These are phyloP conservation scores for Clitopilus hobsonii DNA, from an alignment of 768 basidiomycete genomes.

Conservation along the genomic window DNA sequence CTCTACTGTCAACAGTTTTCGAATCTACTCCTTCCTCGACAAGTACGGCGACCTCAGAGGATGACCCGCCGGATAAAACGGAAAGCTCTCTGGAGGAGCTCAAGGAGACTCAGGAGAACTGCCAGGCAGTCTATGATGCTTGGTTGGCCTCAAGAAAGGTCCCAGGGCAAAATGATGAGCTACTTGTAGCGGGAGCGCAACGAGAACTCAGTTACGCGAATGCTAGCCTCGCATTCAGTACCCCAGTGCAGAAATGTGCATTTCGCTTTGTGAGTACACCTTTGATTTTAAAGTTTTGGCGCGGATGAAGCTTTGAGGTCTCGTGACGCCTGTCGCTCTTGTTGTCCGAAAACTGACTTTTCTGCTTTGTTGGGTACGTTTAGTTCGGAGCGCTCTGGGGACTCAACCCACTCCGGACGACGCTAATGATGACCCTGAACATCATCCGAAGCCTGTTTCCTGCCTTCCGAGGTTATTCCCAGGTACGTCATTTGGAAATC, in stretches of 20 bases:
- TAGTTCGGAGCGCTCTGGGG: conserved; percentile 40
- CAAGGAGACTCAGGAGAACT: conserved; percentile 7
- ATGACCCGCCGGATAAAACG: neutral
- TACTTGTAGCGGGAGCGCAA: conserved; percentile 64
- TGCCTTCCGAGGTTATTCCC: conserved; percentile 81
- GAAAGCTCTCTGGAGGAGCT: neutral
- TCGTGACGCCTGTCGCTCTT: neutral
- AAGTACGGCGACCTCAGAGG: neutral
- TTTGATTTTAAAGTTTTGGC: neutral
- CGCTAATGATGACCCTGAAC: conserved; percentile 69
- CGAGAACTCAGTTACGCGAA: conserved; percentile 58
- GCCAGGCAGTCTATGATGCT: conserved; percentile 40
- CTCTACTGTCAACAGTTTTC: conserved; percentile 8
- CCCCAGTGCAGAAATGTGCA: conserved; percentile 49
- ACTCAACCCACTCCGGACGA: conserved; percentile 64
- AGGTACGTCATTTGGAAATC: conserved; percentile 32
- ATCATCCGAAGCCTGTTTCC: conserved; percentile 72
- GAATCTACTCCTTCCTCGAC: conserved; percentile 11
- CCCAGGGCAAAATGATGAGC: conserved; percentile 37
- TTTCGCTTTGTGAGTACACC: conserved; percentile 46
- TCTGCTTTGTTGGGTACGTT: conserved; percentile 1
- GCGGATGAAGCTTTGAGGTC: neutral
- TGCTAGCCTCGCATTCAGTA: conserved; percentile 45
- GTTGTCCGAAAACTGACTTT: neutral
- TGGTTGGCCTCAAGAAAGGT: conserved; percentile 57